A percentile compares a stretch with the other conserved stretches of the same genome.
phyloP scores from a whole-genome alignment of 1,284 basidiomycete species.

The Porodaedalea pini region DNA sequence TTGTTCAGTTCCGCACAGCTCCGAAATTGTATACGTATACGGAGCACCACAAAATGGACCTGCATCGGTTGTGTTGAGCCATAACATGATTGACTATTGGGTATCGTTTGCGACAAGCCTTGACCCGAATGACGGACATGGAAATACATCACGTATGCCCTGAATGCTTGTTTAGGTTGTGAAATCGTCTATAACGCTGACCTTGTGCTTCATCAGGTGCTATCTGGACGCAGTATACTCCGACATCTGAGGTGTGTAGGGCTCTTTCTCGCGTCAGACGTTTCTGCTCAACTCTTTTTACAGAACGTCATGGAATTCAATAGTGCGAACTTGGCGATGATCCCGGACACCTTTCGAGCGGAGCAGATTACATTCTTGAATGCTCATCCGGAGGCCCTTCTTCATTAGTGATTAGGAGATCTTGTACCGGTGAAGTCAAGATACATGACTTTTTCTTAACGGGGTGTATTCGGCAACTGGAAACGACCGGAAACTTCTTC shows the following conservation, averaged over 20 bases:
- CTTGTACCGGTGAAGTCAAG: too few species aligned
- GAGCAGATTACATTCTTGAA: conserved; percentile 38
- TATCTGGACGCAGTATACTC: not conserved
- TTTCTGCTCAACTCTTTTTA: too few species aligned
- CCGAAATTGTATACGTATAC: conserved; percentile 41
- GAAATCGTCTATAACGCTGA: too few species aligned
- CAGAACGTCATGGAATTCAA: conserved; percentile 37
- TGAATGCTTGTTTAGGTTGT: too few species aligned
- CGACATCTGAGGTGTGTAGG: conserved; percentile 25
- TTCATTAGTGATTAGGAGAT: not conserved
- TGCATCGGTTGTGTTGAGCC: conserved; percentile 32
- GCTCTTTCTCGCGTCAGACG: too few species aligned
- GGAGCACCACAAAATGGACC: conserved; percentile 29
- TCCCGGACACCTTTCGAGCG: conserved; percentile 36
- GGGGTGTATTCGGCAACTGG: too few species aligned
- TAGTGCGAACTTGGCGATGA: conserved; percentile 34
- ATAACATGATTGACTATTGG: conserved; percentile 48
- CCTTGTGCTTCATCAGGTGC: not conserved
- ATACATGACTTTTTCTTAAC: too few species aligned
- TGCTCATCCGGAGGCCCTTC: conserved; percentile 23
- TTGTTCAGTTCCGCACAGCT: conserved; percentile 35
- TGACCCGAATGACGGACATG: conserved; percentile 47
- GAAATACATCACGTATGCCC: conserved; percentile 25
- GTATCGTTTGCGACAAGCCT: conserved; percentile 47
- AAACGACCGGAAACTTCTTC: too few species aligned